These are phyloP conservation scores for Scleromitrula shiraiana DNA, from an alignment of 2,329 filamentous ascomycete species.

Conservation along the genomic window DNA sequence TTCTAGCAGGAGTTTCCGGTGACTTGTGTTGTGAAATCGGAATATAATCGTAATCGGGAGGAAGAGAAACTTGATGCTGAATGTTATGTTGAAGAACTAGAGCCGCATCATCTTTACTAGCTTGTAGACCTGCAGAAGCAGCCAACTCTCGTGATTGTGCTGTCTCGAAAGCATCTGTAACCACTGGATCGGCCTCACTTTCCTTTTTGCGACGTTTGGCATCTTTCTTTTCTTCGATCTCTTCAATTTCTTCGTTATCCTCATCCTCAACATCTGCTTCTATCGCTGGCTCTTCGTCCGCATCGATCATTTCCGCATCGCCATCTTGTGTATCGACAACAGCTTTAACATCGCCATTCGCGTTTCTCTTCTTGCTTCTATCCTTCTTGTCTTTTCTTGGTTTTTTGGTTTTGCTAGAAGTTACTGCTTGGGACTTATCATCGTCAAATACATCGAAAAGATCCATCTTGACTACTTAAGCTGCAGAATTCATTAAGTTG, in stretches of 20 bases:
- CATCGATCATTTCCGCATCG: conserved; percentile 52
- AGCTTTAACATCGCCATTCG: conserved; percentile 67
- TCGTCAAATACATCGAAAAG: conserved; percentile 79
- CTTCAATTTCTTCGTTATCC: conserved; percentile 31
- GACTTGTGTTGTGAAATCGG: conserved; percentile 92
- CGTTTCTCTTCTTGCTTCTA: conserved; percentile 77
- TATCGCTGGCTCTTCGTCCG: conserved; percentile 10
- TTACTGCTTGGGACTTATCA: conserved; percentile 46
- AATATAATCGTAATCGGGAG: conserved; percentile 87
- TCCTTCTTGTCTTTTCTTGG: conserved; percentile 43
- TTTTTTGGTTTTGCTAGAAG: conserved; percentile 27
- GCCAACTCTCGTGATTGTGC: conserved; percentile 88
- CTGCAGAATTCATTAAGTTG: neutral
- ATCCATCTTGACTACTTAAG: conserved; percentile 49
- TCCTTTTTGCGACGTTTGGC: conserved; percentile 58
- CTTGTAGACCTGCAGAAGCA: conserved; percentile 36
- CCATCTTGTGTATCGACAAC: conserved; percentile 50
- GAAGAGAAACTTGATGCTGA: conserved; percentile 92
- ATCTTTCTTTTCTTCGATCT: conserved; percentile 40
- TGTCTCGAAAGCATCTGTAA: conserved; percentile 92
- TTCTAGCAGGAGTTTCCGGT: conserved; percentile 76
- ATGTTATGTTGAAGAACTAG: conserved; percentile 94
- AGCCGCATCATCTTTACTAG: conserved; percentile 36
- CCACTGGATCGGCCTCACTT: conserved; percentile 63
- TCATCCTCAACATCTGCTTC: conserved; percentile 12